phyloP scores from a whole-genome alignment of 2,329 filamentous ascomycete species.

The Talaromyces albobiverticillius region DNA sequence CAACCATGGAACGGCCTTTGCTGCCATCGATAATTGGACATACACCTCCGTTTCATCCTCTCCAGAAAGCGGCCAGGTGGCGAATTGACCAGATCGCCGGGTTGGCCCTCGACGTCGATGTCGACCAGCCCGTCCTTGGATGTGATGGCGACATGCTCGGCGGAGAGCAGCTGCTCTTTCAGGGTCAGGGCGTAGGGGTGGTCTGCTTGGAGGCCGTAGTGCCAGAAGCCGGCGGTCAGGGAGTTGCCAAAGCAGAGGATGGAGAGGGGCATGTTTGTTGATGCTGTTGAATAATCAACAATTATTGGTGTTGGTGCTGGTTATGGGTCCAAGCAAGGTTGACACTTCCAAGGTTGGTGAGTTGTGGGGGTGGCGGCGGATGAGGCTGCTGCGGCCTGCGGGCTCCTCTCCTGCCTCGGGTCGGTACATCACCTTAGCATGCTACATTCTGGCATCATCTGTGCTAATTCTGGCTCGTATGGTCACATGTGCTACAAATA shows the following conservation, averaged over 20 bases:
- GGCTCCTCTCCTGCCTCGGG: too few species aligned
- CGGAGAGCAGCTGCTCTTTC: conserved; percentile 44
- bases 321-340: too few species aligned
- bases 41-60: conserved; percentile 29
- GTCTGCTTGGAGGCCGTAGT: conserved; percentile 35
- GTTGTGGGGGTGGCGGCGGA: too few species aligned
- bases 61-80: conserved; percentile 27
- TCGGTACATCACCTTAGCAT: too few species aligned
- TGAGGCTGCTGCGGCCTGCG: too few species aligned
- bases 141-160: not conserved
- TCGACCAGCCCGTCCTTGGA: conserved; percentile 33
- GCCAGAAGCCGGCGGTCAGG: conserved; percentile 57
- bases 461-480: too few species aligned
- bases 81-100: conserved; percentile 50
- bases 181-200: conserved; percentile 57
- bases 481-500: too few species aligned
- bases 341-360: too few species aligned
- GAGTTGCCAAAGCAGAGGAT: conserved; percentile 66
- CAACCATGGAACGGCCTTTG: not conserved
- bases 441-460: too few species aligned
- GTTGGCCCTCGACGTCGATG: conserved; percentile 48
- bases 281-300: too few species aligned
- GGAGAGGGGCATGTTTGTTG: not conserved
- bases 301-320: not conserved
- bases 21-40: not conserved